Evolutionary conservation across 2,329 filamentous ascomycete genomes (phyloP).

Genomic region (Fusarium sp.): DNA sequence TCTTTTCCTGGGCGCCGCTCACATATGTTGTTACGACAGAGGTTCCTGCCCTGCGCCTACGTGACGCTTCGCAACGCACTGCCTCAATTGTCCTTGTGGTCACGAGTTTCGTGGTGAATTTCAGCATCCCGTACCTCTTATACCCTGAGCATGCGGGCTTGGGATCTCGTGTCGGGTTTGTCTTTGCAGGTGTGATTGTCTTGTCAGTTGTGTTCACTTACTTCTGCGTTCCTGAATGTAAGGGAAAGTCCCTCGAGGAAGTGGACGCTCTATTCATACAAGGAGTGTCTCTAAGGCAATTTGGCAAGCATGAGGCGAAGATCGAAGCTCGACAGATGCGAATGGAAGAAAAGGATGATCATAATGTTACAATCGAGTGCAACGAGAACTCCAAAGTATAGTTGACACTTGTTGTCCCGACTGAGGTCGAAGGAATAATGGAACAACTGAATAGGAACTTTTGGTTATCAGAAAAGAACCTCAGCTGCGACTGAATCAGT

Average conservation of each 20-base stretch:
- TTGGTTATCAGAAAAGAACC: no score
- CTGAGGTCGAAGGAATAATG: no score
- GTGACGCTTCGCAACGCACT: background rate
- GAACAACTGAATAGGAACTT: no score
- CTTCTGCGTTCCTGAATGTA: slow-evolving; percentile 1
- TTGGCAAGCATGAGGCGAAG: background rate
- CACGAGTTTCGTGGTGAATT: background rate
- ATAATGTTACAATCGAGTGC: no score
- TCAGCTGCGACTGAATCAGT: no score
- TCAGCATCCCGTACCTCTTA: background rate
- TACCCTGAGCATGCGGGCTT: background rate
- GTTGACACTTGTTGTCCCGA: no score
- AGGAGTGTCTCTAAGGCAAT: background rate
- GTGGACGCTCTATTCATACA: background rate
- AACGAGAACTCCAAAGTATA: no score
- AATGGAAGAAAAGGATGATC: no score
- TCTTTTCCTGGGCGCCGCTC: background rate
- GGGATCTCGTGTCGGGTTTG: background rate
- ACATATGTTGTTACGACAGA: background rate
- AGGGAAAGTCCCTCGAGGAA: background rate
- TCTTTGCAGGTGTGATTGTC: background rate
- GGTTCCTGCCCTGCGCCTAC: background rate
- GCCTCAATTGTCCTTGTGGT: background rate
- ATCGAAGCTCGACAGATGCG: background rate
- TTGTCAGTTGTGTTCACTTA: background rate